phyloP scores from a whole-genome alignment of 2,329 filamentous ascomycete genomes.

The Ophiostoma pallidulum region DNA sequence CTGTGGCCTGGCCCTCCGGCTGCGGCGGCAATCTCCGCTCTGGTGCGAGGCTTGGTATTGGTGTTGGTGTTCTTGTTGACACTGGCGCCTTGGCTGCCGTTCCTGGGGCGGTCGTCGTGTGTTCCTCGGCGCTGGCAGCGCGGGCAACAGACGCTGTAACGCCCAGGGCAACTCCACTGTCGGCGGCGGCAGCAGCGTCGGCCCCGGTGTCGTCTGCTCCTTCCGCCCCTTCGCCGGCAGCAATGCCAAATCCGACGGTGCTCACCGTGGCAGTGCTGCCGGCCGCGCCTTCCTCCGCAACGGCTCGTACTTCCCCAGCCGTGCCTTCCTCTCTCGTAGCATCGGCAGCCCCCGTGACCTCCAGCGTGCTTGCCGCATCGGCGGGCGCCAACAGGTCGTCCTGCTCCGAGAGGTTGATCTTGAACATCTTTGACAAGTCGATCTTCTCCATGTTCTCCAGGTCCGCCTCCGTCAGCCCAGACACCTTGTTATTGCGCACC shows the following conservation, averaged over 20 bases:
- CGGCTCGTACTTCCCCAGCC: not conserved
- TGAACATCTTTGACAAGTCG: not conserved
- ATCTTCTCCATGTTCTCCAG: slow-evolving; percentile 4
- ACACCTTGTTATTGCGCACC: slow-evolving; percentile 5
- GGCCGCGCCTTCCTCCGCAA: not conserved
- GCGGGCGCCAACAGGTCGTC: not conserved
- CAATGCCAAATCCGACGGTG: not conserved
- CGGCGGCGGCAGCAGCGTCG: not conserved
- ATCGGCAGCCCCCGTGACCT: not conserved
- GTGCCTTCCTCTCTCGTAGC: not conserved
- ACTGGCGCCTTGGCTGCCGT: not conserved
- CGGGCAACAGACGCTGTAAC: not conserved
- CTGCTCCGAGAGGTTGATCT: slow-evolving; percentile 7
- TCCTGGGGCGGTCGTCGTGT: not conserved
- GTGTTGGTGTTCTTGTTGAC: not conserved
- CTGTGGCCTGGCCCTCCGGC: not conserved
- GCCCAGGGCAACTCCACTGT: not conserved
- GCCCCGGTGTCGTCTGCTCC: not conserved
- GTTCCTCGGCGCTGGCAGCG: not conserved
- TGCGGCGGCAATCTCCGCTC: not conserved
- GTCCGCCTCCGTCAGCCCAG: not conserved
- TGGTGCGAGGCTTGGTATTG: too few species aligned
- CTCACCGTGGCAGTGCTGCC: not conserved
- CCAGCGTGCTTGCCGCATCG: too few species aligned
- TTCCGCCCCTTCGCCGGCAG: not conserved